Evolutionary conservation across 805 yeast genomes (phyloP), one percentile per base, ranked within the genome.

Genomic region (Helenozyma rhizophorensis): DNA sequence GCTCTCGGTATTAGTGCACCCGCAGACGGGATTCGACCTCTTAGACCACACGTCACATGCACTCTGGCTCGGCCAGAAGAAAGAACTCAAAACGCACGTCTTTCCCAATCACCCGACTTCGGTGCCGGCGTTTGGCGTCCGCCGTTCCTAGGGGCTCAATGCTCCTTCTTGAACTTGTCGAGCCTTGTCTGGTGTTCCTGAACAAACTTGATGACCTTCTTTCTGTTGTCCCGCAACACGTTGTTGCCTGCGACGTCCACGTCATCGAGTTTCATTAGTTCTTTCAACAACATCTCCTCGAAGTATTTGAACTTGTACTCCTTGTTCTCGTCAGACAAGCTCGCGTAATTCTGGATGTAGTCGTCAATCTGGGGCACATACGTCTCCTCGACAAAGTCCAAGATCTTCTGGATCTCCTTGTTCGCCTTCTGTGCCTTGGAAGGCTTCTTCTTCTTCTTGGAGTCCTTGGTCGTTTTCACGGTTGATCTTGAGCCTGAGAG

Each of bases 231-330:
- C 42, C 84, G 74, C 43, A 83, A 60, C 1, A 63, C 59, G 1
- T 60, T 72, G 47, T 69, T 72, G 29, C 73, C 73, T 8, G 60
- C 66, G 18, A 66, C 67, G 39, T 80, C 83, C 22, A 84, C 65
- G 3, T 74, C 78, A 47, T 84, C 94, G 34, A 84, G 61, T 40
- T 70, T 74, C 68, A 83, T 69, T 43, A 83, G 56, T 41, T 80
- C 68, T 51, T 82, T 81, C 53, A 83, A 62, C 26, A 83, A 58
- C 68, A 72, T 72, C 54, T 83, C 94, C 47, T 78, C 81, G 53
- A 66, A 77, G 51, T 68, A 83, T 32, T 72, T 70, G 45, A 65
- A 70, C 48, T 73, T 71, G 53, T 76, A 80, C 37, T 57, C 54
- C 22, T 56, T 51, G 28, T 66, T 43, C 4, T 34, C 37, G 5